phyloP scores from a whole-genome alignment of 2,329 filamentous ascomycete species.

The Lachnellula occidentalis region DNA sequence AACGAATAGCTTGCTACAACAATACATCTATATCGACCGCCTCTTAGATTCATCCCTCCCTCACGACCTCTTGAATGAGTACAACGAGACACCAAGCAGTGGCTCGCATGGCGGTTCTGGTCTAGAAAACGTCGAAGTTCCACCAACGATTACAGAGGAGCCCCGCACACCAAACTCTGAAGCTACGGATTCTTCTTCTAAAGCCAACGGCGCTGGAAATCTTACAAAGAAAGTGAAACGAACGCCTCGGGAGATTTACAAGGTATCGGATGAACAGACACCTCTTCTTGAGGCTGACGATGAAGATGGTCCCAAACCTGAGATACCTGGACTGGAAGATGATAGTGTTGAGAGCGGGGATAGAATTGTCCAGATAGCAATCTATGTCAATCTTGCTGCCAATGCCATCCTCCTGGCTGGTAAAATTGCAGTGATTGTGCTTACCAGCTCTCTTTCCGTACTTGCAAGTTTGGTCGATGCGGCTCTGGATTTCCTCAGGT shows the following conservation, averaged over 20 bases:
- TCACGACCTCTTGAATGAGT: constrained; percentile 86
- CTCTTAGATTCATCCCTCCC: constrained; percentile 89
- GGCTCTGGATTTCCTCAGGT: constrained; percentile 48
- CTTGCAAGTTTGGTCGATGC: constrained; percentile 58
- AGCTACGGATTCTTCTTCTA: background rate
- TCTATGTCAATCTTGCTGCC: constrained; percentile 64
- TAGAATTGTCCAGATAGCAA: constrained; percentile 75
- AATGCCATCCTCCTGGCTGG: constrained; percentile 52
- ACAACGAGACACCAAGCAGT: constrained; percentile 47
- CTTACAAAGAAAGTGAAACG: constrained; percentile 58
- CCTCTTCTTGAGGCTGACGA: constrained; percentile 49
- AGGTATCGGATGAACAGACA: constrained; percentile 57
- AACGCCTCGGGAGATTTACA: constrained; percentile 83
- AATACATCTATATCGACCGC: constrained; percentile 90
- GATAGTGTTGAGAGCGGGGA: constrained; percentile 71
- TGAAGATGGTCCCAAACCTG: constrained; percentile 41
- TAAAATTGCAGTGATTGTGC: constrained; percentile 50
- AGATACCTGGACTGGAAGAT: constrained; percentile 65
- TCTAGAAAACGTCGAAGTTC: constrained; percentile 54
- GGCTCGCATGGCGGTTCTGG: constrained; percentile 31
- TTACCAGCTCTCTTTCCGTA: constrained; percentile 53
- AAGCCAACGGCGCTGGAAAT: constrained; percentile 30
- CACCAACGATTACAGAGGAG: constrained; percentile 73
- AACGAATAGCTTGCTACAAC: constrained; percentile 81
- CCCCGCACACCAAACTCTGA: constrained; percentile 31